A percentile compares a stretch with the other conserved stretches of the same genome.
These are phyloP conservation scores for Scheffersomyces segobiensis DNA, from an alignment of 1,139 yeast species.

Conservation along the genomic window DNA sequence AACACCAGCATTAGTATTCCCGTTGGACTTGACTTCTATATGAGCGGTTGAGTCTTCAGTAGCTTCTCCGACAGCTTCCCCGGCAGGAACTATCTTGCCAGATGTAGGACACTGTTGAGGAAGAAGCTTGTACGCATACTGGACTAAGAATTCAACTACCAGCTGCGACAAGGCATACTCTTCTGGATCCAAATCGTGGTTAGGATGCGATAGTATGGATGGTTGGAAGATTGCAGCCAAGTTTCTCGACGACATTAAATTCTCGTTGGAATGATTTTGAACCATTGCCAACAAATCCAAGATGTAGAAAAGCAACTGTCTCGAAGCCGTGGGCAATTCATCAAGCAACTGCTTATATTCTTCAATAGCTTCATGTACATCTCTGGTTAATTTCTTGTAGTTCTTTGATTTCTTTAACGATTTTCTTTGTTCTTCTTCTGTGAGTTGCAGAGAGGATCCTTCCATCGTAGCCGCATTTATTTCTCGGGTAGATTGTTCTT, in stretches of 20 bases:
- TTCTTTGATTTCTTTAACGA: conserved; percentile 20
- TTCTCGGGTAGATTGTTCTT: neutral
- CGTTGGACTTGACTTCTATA: conserved; percentile 3
- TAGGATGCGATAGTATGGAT: conserved; percentile 86
- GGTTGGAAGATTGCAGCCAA: conserved; percentile 97
- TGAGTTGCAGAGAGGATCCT: neutral
- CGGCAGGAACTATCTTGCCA: neutral
- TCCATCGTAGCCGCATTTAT: neutral
- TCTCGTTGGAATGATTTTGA: conserved; percentile 72
- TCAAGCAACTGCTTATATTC: conserved; percentile 72
- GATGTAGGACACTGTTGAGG: conserved; percentile 38
- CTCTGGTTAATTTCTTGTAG: conserved; percentile 50
- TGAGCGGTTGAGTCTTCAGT: neutral
- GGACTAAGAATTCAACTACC: conserved; percentile 87
- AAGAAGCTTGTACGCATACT: conserved; percentile 75
- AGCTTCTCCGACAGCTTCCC: conserved; percentile 1
- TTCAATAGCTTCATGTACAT: conserved; percentile 67
- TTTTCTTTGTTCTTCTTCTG: conserved; percentile 5
- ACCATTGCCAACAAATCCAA: conserved; percentile 86
- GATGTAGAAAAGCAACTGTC: conserved; percentile 84
- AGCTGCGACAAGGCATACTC: conserved; percentile 87
- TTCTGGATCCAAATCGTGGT: conserved; percentile 87
- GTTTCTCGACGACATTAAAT: conserved; percentile 90
- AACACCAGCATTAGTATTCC: conserved; percentile 1
- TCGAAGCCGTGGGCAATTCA: conserved; percentile 65